Base-by-base conservation (phyloP, 306 rosid species). In the Calophaca sinica region DNA sequence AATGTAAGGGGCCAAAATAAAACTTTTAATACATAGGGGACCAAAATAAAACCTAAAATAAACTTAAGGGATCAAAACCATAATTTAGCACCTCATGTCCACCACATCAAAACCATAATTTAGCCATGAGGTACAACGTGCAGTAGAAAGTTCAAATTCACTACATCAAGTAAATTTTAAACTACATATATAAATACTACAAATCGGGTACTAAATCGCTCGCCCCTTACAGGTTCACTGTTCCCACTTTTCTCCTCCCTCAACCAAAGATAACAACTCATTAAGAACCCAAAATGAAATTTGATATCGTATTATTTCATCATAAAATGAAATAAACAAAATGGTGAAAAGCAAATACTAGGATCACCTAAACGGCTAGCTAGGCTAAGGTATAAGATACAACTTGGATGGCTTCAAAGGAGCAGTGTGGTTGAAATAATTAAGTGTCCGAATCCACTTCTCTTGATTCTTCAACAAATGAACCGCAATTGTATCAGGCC, bases 391-490 rank as follows among this genome's bases (percentile, higher is more conserved):
- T 75, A 91, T 86, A 85, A 88, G 96, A 64, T 94, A 91, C 81
- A 92, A 13, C 31, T 92, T 94, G 5, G 99, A 94, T 9, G 88
- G 88, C 64, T 79, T 87, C 73, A 94, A 67, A 71, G 88, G 48
- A 5, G 54, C 7, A 29, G 99, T 92, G 55, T 86, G 87, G 55
- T 92, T 94, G 60, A 94, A 94, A 64, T 72, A 94, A 15, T 59
- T 82, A 61, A 94, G 84, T 4, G 96, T 88, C 38, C 42, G 72
- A 78, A 94, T 51, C 99, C 99, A 94, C 81, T 91, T 94, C 20
- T 83, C 87, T 39, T 84, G 97, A 75, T 81, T 94, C 93, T 94
- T 94, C 89, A 94, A 77, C 97, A 94, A 80, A 84, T 94, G 99
- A 76, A 94, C 99, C 0, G 96, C 97, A 72, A 87, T 81, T 0